phyloP scores from a whole-genome alignment of 2,329 filamentous ascomycete genomes.

The Pseudonectria buxi region DNA sequence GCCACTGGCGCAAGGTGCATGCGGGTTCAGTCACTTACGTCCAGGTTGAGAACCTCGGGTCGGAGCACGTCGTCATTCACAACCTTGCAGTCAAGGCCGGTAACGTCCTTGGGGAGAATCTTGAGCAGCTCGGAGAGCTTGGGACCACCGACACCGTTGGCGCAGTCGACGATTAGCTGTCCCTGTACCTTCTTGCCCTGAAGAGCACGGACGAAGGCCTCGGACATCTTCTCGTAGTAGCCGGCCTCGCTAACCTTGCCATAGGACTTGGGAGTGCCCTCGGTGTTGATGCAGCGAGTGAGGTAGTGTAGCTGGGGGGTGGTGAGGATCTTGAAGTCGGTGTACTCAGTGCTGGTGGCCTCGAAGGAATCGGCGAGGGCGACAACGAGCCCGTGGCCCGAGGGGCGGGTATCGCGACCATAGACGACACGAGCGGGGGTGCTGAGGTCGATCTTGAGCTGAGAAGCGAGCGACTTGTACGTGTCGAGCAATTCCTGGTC shows the following conservation, averaged over 20 bases:
- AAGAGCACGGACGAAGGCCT: conserved; percentile 79
- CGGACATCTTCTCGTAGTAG: conserved; percentile 88
- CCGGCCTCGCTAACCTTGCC: conserved; percentile 83
- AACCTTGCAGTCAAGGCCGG: conserved; percentile 72
- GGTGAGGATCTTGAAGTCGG: conserved; percentile 85
- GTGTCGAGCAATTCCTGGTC: conserved; percentile 69
- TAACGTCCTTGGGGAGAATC: conserved; percentile 63
- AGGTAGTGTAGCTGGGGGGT: conserved; percentile 98
- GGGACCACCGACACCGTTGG: conserved; percentile 92
- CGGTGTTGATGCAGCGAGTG: conserved; percentile 88
- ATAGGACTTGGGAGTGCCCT: conserved; percentile 79
- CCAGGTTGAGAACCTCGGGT: conserved; percentile 80
- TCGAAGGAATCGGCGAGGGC: conserved; percentile 75
- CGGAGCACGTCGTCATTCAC: conserved; percentile 91
- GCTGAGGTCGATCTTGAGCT: conserved; percentile 68
- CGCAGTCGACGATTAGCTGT: conserved; percentile 80
- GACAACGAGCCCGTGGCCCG: conserved; percentile 73
- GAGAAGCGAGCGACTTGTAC: conserved; percentile 68
- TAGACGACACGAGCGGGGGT: conserved; percentile 75
- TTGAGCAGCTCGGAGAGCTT: conserved; percentile 85
- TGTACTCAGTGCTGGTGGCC: conserved; percentile 65
- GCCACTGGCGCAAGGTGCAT: conserved; percentile 3
- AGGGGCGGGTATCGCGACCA: conserved; percentile 87
- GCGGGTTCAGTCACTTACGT: conserved; percentile 51
- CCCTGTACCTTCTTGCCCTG: conserved; percentile 68